Base-by-base conservation (phyloP, 805 yeast genomes). In the Candida coquimbonensis region DNA sequence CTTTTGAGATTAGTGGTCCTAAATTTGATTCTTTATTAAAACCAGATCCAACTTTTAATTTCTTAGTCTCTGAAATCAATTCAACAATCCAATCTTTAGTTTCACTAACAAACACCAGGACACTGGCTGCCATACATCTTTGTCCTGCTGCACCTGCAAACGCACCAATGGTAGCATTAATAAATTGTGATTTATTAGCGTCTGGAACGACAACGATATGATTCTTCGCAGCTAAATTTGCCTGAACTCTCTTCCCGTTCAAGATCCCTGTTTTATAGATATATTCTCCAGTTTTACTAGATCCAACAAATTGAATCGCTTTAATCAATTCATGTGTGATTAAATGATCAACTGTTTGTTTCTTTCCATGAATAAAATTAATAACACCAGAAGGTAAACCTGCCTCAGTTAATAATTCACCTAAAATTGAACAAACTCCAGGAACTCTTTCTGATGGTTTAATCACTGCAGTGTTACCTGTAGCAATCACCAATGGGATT, bases 81-180 rank as follows among this genome's bases (percentile, higher is more conserved):
- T 81, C 88, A 37, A 66, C 55, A 43, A 82, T 65, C 85, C 87
- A 82, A 50, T 73, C 74, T 59, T 72, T 72, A 50, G 85, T 70
- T 42, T 61, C 59, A 36, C 89, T 89, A 24, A 84, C 88, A n/a
- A 87, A 75, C 41, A 83, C 85, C 51, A 84, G 69, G 33, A 81
- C 84, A 19, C 85, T 80, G 43, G 84, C 78, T 11, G 87, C 86
- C 85, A 83, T 80, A 67, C 91, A 83, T 60, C 89, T 78, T 72
- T 83, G 91, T 49, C 90, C 91, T n/a, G 90, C 88, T 42, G 90
- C 89, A 32, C 31, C 31, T 29, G 90, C 88, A 63, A 83, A 83
- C 19, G 88, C 86, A 44, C 90, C 88, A 42, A 87, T 84, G 47
- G 72, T 67, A 45, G 85, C 81, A 59, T 78, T 80, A 54, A 83